Evolutionary conservation across 805 yeast genomes (phyloP), one percentile per base, ranked within the genome.

Genomic region (Priceomyces haplophilus): DNA sequence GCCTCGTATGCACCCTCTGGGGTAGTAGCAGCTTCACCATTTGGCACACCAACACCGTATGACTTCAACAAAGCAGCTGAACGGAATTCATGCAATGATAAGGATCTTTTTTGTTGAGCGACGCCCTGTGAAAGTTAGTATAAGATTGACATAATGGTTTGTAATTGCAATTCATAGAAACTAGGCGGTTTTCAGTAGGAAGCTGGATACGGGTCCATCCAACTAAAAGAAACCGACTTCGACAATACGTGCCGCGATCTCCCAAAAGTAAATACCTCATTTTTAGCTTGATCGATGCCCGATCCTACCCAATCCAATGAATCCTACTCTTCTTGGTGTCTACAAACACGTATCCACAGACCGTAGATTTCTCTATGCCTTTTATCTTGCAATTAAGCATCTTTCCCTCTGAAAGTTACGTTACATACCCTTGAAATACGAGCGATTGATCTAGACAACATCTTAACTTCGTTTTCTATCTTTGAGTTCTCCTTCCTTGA

Each of bases 31-130:
- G 96, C 93, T 52, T 75, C 82, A 60, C 99, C 99, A 44, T 74
- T 75, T 48, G 99, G 99, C 38, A 88, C 90, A 51, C 88, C 89
- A 39, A 93, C 83, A 49, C 90, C 96, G 72, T 89, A 91, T 38
- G 76, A 59, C 64, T 83, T 78, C 58, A 93, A 79, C 44, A 93
- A 71, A 49, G 85, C 85, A 40, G 98, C 97, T 24, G 97, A 87
- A 67, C 97, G 88, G 81, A 69, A 93, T 72, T 93, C 99, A 63
- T 93, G 99, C 54, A 93, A 81, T 13, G 97, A 89, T 56, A 93
- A 74, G 72, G 73, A 74, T 77, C 99, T 88, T 50, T 66, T 70
- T 55, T 67, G 69, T 45, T 54, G 41, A 20, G 42, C 57, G 49
- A 57, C 52, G 49, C 64, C 46, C 62, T 59, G 13, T 34, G 20